Conservation (phyloP, 2,329 filamentous ascomycete species). For the Drechslera avenae region DNA sequence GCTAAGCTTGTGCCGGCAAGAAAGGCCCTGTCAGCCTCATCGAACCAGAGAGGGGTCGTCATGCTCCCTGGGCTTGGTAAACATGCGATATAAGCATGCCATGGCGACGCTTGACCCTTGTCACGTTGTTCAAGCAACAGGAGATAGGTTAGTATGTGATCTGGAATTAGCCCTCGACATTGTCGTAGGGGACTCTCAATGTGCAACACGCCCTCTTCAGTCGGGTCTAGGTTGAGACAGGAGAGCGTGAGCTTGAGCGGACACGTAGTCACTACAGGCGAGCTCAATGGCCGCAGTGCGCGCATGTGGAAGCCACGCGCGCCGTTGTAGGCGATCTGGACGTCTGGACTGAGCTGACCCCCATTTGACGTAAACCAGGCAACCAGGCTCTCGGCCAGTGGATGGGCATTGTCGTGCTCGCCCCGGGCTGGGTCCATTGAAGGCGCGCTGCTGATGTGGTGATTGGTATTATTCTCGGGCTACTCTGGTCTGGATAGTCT, state of each 20-base stretch:
- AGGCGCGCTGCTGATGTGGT: conserved; percentile 1
- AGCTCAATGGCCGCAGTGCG: conserved; percentile 26
- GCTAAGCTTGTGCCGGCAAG: conserved; percentile 45
- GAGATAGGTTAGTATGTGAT: conserved; percentile 44
- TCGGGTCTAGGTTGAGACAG: conserved; percentile 42
- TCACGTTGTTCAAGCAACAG: conserved; percentile 45
- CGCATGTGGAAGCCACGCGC: conserved; percentile 41
- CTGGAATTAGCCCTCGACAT: conserved; percentile 35
- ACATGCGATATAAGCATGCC: conserved; percentile 45
- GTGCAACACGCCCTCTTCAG: conserved; percentile 30
- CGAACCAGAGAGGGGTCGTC: conserved; percentile 48
- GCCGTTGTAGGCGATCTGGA: conserved; percentile 34
- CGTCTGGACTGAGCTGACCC: conserved; percentile 38
- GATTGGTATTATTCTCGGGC: too few species aligned
- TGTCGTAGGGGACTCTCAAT: conserved; percentile 32
- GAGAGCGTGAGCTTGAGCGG: conserved; percentile 45
- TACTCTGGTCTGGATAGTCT: too few species aligned
- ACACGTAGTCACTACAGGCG: conserved; percentile 35
- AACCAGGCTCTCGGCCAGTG: conserved; percentile 26
- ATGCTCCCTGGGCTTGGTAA: conserved; percentile 40
- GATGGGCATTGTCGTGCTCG: conserved; percentile 15
- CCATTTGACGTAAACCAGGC: conserved; percentile 41
- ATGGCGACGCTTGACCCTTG: conserved; percentile 35
- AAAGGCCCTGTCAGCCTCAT: conserved; percentile 41
- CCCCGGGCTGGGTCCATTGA: conserved; percentile 5